phyloP scores from a whole-genome alignment of 805 yeast species.

The Yarrowia deformans region DNA sequence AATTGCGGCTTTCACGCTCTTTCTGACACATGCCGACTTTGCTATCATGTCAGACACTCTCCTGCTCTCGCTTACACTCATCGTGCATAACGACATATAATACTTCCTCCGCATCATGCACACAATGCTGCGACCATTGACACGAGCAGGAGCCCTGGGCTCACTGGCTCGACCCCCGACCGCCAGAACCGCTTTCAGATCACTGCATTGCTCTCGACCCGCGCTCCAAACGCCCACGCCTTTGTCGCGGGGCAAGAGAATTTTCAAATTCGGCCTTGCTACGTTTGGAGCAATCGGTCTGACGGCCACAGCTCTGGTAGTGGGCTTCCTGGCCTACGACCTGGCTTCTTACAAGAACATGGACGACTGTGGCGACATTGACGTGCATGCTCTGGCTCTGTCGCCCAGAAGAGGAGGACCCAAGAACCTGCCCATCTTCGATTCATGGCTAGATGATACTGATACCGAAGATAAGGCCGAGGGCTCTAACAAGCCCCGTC shows the following conservation, averaged over 20 bases:
- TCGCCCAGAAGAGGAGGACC: slow-evolving; percentile 71
- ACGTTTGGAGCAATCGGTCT: slow-evolving; percentile 43
- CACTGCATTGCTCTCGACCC: slow-evolving; percentile 7
- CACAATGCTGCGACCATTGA: slow-evolving; percentile 21
- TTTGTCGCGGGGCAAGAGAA: background rate
- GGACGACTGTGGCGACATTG: slow-evolving; percentile 51
- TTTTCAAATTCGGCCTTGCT: background rate
- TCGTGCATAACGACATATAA: slow-evolving; percentile 5
- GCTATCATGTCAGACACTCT: background rate
- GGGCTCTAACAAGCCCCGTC: slow-evolving; percentile 54
- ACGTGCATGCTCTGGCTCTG: slow-evolving; percentile 61
- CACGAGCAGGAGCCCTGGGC: slow-evolving; percentile 6
- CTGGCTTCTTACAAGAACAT: slow-evolving; percentile 42
- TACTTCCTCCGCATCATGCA: background rate
- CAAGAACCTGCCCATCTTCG: slow-evolving; percentile 69
- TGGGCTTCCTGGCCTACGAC: slow-evolving; percentile 65
- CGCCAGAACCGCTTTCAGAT: background rate
- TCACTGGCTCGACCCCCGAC: background rate
- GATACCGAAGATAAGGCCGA: slow-evolving; percentile 54
- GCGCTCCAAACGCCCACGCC: background rate
- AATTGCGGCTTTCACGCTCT: background rate
- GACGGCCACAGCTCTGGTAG: slow-evolving; percentile 46
- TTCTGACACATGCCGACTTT: background rate
- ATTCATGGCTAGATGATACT: slow-evolving; percentile 62
- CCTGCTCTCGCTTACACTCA: background rate